Evolutionary conservation across 1,284 basidiomycete genomes (phyloP), one percentile per base, ranked within the genome.

Genomic region (Phellinidium pouzarii): DNA sequence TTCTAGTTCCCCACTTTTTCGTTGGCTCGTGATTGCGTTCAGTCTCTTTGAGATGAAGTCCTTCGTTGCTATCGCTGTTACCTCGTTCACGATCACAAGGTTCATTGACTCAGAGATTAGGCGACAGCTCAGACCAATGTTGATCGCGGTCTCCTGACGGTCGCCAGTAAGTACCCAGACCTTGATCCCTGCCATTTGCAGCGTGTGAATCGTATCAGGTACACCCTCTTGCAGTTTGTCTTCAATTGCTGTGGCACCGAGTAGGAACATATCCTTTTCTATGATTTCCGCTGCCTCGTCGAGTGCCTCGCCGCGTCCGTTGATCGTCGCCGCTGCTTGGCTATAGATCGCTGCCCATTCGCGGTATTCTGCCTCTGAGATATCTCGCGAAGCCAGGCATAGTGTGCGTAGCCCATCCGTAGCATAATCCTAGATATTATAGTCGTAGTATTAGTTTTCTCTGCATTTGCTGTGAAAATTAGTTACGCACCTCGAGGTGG

Each of bases 51-150:
- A 85, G 45, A 99, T 72, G 63, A 95, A 91, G 27, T 94, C 88
- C 53, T 84, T 75, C 0, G 94, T 97, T 41, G 84, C 93, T 34
- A 82, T 79, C 14, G 84, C 76, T 19, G 78, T 91, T 57, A 90
- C 88, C 65, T 99, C 95, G 63, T 99, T 99, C 56, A 99, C 86
- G 53, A 95, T 89, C 50, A 95, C 87, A 71, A 99, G 62, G 66
- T 96, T 98, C 96, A 99, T 99, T 12, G 91, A 94, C 71, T 99
- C 96, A 2, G 93, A 94, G 56, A 99, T 98, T 59, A 99, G 70
- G 56, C 93, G 82, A 72, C 95, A 99, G 1, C 92, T 94, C 77
- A 99, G 84, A 47, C 96, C 96, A 59, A 99, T 99, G 64, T 99
- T 99, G 72, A 99, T 98, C 11, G 96, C 96, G 1, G 96, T 99